Base-by-base conservation (phyloP, 2,329 filamentous ascomycete genomes). In the Cryphonectria parasitica region DNA sequence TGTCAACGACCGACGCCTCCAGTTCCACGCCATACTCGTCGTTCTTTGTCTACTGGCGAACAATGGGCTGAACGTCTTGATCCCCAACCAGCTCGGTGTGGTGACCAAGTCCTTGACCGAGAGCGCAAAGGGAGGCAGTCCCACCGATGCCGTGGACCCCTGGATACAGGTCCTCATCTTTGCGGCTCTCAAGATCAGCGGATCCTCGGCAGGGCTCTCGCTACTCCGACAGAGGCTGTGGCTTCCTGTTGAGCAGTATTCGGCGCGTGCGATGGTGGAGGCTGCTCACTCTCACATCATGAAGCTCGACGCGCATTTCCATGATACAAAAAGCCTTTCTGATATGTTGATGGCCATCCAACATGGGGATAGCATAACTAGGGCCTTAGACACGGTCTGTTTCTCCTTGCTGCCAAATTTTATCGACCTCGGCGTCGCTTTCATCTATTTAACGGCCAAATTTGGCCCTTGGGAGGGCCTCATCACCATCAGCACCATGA, bases 61-160 rank as follows among this genome's bases (percentile, higher is more conserved):
- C 69, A 93, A 95, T 74, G 88, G 88, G 6, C 83, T 97, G 65
- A 93, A 94, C 75, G 83, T 97, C 19, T 82, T 97, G 58, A 89
- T 94, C 43, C 94, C 94, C n/a, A 87, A 92, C 28, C 92, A 96
- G 77, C 88, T 95, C 43, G 94, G 93, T 73, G 89, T 92, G 70
- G 90, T 97, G 73, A 90, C 93, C 73, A 89, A 96, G 76, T 88
- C 88, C 72, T 82, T 97, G 31, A 85, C 68, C 11, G 58, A 61
- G 31, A 22, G 58, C n/a, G 31, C 66, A 13, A 54, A 85, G 41
- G 82, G 84, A 11, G 78, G 76, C 49, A 83, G 85, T 58, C 19
- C 39, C 2, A 17, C 8, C 39, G 80, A 83, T 60, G 83, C 79
- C 11, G 39, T 52, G 69, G 85, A 82, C 67, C 83, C 85, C 0